phyloP scores from a whole-genome alignment of 2,329 filamentous ascomycete species.

The Colletotrichum abscissum region DNA sequence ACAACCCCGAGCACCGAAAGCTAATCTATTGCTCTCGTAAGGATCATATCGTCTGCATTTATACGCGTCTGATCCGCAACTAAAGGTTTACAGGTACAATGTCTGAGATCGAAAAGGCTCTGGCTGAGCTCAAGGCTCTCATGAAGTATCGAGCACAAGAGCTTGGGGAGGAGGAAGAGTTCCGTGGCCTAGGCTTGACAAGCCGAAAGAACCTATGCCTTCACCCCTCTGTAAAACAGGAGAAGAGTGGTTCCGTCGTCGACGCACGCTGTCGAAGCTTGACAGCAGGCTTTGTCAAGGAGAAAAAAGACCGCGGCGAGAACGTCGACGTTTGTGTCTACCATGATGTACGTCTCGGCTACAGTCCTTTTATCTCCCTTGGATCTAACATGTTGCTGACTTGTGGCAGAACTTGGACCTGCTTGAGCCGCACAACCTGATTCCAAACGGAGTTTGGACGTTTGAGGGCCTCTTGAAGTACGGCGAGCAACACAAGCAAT shows the following conservation, averaged over 20 bases:
- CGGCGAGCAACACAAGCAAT: slow-evolving; percentile 95
- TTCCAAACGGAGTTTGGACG: slow-evolving; percentile 96
- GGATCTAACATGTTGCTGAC: slow-evolving; percentile 15
- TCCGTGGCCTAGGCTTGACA: slow-evolving; percentile 89
- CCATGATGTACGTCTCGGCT: slow-evolving; percentile 76
- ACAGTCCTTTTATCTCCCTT: background rate
- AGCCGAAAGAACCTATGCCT: slow-evolving; percentile 98
- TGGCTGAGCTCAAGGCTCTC: slow-evolving; percentile 88
- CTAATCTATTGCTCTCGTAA: slow-evolving; percentile 96
- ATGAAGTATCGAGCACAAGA: slow-evolving; percentile 96
- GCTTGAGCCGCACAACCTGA: slow-evolving; percentile 92
- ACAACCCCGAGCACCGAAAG: slow-evolving; percentile 92
- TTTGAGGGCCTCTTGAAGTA: slow-evolving; percentile 90
- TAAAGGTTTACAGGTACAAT: slow-evolving; percentile 75
- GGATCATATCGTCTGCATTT: slow-evolving; percentile 14
- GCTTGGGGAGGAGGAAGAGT: slow-evolving; percentile 92
- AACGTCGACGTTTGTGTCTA: slow-evolving; percentile 95
- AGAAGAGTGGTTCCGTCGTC: slow-evolving; percentile 94
- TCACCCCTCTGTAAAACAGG: slow-evolving; percentile 93
- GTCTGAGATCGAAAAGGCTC: slow-evolving; percentile 98
- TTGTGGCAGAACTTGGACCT: slow-evolving; percentile 83
- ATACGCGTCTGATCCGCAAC: background rate
- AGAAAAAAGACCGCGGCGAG: slow-evolving; percentile 96
- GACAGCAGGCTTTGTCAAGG: slow-evolving; percentile 96
- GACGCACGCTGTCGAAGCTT: slow-evolving; percentile 96